phyloP scores from a whole-genome alignment of 208 protist species.

The Jaenimonas drosophilae region DNA sequence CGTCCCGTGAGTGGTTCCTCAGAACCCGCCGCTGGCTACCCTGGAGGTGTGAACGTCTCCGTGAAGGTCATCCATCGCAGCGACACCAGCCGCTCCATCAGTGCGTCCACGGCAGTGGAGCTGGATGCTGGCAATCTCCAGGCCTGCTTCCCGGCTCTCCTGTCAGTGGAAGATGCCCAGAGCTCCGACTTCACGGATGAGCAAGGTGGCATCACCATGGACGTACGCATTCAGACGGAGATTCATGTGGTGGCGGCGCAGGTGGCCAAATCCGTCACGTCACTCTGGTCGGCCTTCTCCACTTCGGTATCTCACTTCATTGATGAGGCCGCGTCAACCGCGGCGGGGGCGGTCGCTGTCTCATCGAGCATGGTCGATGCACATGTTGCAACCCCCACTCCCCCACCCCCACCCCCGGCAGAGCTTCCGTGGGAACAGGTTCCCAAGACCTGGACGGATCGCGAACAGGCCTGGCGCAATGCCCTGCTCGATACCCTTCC shows the following conservation, averaged over 20 bases:
- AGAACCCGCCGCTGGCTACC: conserved; percentile 10
- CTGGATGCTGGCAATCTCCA: conserved; percentile 18
- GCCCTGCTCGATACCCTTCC: conserved; percentile 33
- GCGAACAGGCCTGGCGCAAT: conserved; percentile 37
- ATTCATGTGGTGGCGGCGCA: conserved; percentile 54
- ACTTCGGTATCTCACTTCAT: conserved; percentile 40
- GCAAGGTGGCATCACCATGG: conserved; percentile 16
- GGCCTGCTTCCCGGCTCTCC: conserved; percentile 41
- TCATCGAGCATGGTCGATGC: neutral
- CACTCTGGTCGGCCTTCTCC: conserved; percentile 44
- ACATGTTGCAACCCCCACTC: neutral
- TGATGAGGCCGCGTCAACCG: conserved; percentile 26
- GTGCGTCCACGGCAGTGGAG: conserved; percentile 11
- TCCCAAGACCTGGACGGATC: conserved; percentile 39
- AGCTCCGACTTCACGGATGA: conserved; percentile 19
- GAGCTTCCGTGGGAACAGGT: conserved; percentile 45
- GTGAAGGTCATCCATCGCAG: conserved; percentile 22
- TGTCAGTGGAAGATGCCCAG: conserved; percentile 17
- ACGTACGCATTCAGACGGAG: conserved; percentile 45
- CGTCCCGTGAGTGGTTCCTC: conserved; percentile 1
- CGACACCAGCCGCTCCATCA: conserved; percentile 4
- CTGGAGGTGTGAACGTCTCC: conserved; percentile 39
- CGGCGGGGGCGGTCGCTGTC: conserved; percentile 14
- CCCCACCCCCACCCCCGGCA: neutral
- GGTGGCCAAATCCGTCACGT: conserved; percentile 38